Base-by-base conservation (phyloP, 1,284 basidiomycete species). In the Kwoniella shivajii region DNA sequence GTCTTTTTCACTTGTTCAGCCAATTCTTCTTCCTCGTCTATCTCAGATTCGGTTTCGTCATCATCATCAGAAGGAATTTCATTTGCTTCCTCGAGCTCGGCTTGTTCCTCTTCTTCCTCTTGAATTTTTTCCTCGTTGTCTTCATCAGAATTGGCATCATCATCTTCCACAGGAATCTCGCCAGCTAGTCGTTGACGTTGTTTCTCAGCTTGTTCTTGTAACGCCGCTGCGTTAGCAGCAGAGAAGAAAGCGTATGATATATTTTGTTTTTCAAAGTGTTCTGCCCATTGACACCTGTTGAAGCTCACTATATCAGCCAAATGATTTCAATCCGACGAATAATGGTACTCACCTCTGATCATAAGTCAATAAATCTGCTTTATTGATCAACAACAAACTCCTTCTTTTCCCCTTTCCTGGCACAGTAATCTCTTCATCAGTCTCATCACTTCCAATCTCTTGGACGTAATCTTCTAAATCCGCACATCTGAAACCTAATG, bases 221-320 rank as follows among this genome's bases (percentile, higher is more conserved):
- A 73, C 6, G 91, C 92, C 9, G 88, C 84, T 13, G 92, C 92
- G 78, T 92, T 88, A 11, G 88, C 85, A 5, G 96, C 96, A 29
- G 95, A 99, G 82, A 96, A 99, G 78, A 99, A 99, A 0, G 92
- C 93, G 69, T 92, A 98, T 58, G 83, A 83, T 46, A 98, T 84
- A 6, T 84, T 84, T 67, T 91, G 82, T 18, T 82, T 72, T 59
- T 97, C 92, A 71, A 99, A 97, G 77, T 96, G 92, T 68, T 94
- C 87, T 27, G 95, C 95, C 96, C 96, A 99, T 54, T 88, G 63
- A 10, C 33, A 42, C 7, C 43, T 36, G 29, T 6, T 18, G 41
- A 20, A 26, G 10, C 2, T 7, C 22, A 41, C 34, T 36, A 18
- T n/a, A 33, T 38, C 26, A 34, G 31, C 31, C 20, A 14, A 36